Conservation (phyloP, 148 eudicot species). For the Heliosperma pusillum region DNA sequence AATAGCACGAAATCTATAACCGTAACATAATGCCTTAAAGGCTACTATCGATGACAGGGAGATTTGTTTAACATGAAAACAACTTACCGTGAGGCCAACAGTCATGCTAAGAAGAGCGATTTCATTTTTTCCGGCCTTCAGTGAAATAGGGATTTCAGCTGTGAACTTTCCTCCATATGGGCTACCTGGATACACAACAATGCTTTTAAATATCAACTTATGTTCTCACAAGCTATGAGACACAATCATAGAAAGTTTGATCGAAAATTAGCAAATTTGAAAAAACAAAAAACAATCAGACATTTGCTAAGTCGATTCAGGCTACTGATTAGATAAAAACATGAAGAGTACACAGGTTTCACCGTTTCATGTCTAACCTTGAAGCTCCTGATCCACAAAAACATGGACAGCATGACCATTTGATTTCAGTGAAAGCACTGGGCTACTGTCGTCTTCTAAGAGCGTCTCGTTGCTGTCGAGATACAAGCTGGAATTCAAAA, state of each 20-base stretch:
- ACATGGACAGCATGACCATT: conserved; percentile 90
- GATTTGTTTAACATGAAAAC: not conserved
- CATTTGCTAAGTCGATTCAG: too few species aligned
- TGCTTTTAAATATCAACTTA: not conserved
- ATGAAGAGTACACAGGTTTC: not conserved
- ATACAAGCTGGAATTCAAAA: conserved; percentile 46
- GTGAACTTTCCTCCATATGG: conserved; percentile 72
- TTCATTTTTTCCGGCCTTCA: conserved; percentile 84
- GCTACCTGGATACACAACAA: conserved; percentile 43
- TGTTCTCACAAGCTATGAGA: too few species aligned
- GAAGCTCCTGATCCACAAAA: conserved; percentile 67
- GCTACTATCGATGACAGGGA: too few species aligned
- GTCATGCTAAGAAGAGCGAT: conserved; percentile 92
- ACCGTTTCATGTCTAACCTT: conserved; percentile 36
- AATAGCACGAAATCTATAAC: too few species aligned
- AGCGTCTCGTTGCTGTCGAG: conserved; percentile 55
- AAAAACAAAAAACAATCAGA: too few species aligned
- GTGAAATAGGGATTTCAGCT: conserved; percentile 48
- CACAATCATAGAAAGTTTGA: too few species aligned
- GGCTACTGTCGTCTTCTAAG: conserved; percentile 42
- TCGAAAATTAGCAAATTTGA: too few species aligned
- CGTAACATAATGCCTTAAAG: too few species aligned
- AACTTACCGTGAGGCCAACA: conserved; percentile 78
- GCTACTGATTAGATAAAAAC: too few species aligned
- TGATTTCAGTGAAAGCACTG: conserved; percentile 62